A percentile compares a stretch with the other conserved stretches of the same genome.
phyloP scores from a whole-genome alignment of 2,329 filamentous ascomycete species.

The Aspergillus sp. region DNA sequence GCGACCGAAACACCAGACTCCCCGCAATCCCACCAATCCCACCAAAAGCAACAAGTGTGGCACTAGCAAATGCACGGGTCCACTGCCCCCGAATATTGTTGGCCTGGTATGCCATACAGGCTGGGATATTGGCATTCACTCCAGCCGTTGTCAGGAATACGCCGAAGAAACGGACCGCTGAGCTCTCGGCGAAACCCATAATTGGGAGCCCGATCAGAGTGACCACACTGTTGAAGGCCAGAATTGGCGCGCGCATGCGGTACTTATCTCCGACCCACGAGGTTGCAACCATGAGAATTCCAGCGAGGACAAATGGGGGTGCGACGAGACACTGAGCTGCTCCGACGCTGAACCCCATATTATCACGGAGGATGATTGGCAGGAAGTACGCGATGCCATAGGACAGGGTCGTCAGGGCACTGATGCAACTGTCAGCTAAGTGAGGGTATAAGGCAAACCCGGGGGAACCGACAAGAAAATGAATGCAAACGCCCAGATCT shows the following conservation, averaged over 20 bases:
- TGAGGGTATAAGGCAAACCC: neutral
- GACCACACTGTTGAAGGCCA: conserved; percentile 66
- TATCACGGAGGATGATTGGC: conserved; percentile 66
- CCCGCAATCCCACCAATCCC: conserved; percentile 77
- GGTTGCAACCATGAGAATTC: conserved; percentile 59
- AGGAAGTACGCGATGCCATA: conserved; percentile 79
- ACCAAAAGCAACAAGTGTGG: conserved; percentile 72
- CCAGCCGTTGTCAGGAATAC: conserved; percentile 73
- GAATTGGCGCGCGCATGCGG: conserved; percentile 64
- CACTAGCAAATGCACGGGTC: conserved; percentile 79
- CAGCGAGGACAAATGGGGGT: conserved; percentile 67
- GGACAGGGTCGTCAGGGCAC: conserved; percentile 63
- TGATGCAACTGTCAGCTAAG: neutral
- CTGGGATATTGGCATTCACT: conserved; percentile 74
- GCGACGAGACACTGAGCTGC: conserved; percentile 70
- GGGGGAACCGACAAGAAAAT: conserved; percentile 54
- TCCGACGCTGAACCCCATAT: conserved; percentile 64
- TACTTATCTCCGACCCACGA: conserved; percentile 68
- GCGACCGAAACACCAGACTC: conserved; percentile 65
- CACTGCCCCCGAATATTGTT: conserved; percentile 88
- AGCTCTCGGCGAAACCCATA: conserved; percentile 64
- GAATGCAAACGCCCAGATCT: conserved; percentile 56
- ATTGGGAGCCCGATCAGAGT: conserved; percentile 69
- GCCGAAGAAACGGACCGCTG: conserved; percentile 68
- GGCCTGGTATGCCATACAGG: conserved; percentile 74